Percentiles rank a stretch among this genome's conserved stretches.
phyloP scores from a whole-genome alignment of 495 filamentous ascomycete genomes.

The Neurospora cerealis region DNA sequence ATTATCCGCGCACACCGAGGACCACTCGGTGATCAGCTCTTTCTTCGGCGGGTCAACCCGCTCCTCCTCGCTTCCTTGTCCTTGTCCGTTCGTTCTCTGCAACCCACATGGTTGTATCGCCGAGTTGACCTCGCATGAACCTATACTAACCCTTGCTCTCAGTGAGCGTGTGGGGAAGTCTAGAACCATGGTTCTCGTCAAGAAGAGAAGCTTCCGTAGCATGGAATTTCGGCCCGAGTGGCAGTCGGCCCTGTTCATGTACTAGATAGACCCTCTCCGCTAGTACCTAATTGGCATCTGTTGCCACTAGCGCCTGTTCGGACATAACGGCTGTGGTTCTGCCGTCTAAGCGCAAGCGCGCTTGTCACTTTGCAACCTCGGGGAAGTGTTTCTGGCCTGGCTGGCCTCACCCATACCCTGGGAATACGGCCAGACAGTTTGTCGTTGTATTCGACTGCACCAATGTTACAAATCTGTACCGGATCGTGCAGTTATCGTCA shows the following conservation, averaged over 20 bases:
- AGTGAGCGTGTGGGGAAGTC: background rate
- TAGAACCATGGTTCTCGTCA: background rate
- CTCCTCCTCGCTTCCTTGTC: background rate
- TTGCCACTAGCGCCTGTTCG: background rate
- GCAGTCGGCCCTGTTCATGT: background rate
- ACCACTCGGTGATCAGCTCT: conserved; percentile 20
- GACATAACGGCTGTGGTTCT: background rate
- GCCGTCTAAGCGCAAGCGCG: background rate
- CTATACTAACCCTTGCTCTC: background rate
- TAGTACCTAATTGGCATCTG: background rate
- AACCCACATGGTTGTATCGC: background rate
- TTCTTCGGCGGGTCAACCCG: conserved; percentile 14
- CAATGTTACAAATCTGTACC: background rate
- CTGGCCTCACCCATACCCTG: background rate
- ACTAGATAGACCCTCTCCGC: background rate
- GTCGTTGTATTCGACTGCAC: background rate
- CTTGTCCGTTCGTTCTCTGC: background rate
- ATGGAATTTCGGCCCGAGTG: background rate
- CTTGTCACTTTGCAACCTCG: background rate
- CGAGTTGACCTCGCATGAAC: background rate
- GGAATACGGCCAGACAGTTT: background rate
- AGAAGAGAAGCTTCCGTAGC: background rate
- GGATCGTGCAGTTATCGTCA: background rate
- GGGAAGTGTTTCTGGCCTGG: background rate
- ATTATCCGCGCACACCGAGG: conserved; percentile 17